These are phyloP conservation scores for Novakomyces olei DNA, from an alignment of 805 yeast species.

Conservation along the genomic window DNA sequence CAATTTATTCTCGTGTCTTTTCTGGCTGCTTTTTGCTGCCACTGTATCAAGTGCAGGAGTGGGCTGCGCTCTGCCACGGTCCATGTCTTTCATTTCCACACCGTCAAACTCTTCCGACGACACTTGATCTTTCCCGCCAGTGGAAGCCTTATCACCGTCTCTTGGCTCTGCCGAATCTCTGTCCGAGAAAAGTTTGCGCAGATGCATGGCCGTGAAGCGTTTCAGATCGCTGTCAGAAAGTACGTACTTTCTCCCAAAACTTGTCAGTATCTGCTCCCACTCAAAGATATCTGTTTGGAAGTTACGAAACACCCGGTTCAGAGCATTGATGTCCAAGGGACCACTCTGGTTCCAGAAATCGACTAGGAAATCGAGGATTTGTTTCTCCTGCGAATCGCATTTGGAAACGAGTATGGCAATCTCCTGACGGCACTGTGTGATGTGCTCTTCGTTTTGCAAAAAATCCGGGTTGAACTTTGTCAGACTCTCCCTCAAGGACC, in stretches of 20 bases:
- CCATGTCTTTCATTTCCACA: too few species aligned
- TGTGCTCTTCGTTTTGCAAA: constrained; percentile 39
- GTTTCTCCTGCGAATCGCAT: constrained; percentile 29
- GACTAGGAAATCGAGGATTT: constrained; percentile 25
- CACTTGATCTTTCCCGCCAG: too few species aligned
- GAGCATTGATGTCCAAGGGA: constrained; percentile 42
- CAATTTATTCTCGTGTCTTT: too few species aligned
- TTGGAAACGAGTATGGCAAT: constrained; percentile 35
- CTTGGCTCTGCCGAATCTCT: constrained; percentile 5
- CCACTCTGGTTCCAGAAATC: constrained; percentile 31
- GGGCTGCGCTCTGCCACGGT: too few species aligned
- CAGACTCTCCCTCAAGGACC: constrained; percentile 46
- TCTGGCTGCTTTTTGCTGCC: too few species aligned
- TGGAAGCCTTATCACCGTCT: too few species aligned
- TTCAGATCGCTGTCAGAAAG: constrained; percentile 90
- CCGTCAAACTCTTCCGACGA: too few species aligned
- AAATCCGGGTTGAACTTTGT: constrained; percentile 59
- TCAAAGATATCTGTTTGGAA: constrained; percentile 62
- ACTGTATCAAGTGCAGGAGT: too few species aligned
- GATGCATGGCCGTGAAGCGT: constrained; percentile 68
- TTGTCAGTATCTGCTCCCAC: constrained; percentile 71
- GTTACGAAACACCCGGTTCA: constrained; percentile 46
- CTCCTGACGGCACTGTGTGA: constrained; percentile 41
- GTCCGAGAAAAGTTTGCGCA: constrained; percentile 50
- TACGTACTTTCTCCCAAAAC: constrained; percentile 53